Percentiles rank a stretch among this genome's conserved stretches.
These are phyloP conservation scores for Ascochyta viciae-villosae DNA, from an alignment of 2,329 filamentous ascomycete species.

Conservation along the genomic window DNA sequence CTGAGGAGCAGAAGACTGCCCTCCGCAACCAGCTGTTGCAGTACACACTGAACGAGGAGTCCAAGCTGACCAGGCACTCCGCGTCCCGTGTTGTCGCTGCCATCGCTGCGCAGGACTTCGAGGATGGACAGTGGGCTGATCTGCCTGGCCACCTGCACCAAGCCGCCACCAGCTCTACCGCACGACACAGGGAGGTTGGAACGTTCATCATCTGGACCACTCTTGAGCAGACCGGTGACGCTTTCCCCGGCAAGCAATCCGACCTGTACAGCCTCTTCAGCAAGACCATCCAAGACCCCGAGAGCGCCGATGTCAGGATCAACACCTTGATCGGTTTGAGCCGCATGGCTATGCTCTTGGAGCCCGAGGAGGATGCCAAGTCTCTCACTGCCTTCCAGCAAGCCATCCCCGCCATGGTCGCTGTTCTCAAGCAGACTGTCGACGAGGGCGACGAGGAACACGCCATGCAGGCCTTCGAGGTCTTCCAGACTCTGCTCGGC, in stretches of 20 bases:
- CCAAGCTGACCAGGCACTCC: constrained; percentile 80
- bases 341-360: constrained; percentile 84
- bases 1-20: constrained; percentile 76
- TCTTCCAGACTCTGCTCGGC: constrained; percentile 92
- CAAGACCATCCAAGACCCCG: constrained; percentile 86
- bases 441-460: constrained; percentile 83
- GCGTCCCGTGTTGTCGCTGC: constrained; percentile 86
- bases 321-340: constrained; percentile 93
- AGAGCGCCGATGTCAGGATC: constrained; percentile 90
- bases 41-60: constrained; percentile 80
- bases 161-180: constrained; percentile 76
- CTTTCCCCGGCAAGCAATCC: constrained; percentile 80
- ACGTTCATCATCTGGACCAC: constrained; percentile 94
- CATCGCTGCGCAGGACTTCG: constrained; percentile 84
- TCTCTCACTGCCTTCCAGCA: constrained; percentile 78
- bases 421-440: constrained; percentile 84
- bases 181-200: constrained; percentile 84
- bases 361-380: constrained; percentile 82
- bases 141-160: constrained; percentile 80
- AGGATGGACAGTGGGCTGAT: constrained; percentile 84
- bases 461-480: constrained; percentile 89
- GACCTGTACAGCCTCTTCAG: constrained; percentile 84
- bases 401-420: constrained; percentile 86
- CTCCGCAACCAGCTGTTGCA: constrained; percentile 85
- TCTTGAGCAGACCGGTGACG: constrained; percentile 83